These are phyloP conservation scores for Trichocladium uniseriatum DNA, from an alignment of 495 filamentous ascomycete species.

Conservation along the genomic window DNA sequence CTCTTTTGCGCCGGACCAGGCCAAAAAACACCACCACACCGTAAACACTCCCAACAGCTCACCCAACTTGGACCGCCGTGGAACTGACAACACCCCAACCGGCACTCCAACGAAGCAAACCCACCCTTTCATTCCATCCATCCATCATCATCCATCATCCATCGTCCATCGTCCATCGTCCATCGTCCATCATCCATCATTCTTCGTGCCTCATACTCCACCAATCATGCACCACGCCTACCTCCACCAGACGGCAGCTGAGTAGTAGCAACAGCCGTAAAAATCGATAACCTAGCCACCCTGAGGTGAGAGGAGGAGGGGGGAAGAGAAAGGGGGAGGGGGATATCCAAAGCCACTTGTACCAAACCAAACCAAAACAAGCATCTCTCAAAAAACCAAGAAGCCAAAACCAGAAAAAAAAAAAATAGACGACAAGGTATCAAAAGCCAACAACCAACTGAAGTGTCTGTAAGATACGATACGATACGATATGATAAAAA, in stretches of 20 bases:
- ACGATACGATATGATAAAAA: too few species aligned
- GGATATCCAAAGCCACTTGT: conserved; percentile 3
- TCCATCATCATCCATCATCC: not conserved
- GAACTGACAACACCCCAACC: not conserved
- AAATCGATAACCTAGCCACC: too few species aligned
- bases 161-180: not conserved
- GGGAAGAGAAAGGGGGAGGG: not conserved
- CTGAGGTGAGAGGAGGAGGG: not conserved
- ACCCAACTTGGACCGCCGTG: too few species aligned
- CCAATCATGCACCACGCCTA: conserved; percentile 9
- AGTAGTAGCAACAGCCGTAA: conserved; percentile 2
- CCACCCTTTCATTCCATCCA: conserved; percentile 4
- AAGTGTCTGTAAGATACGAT: not conserved
- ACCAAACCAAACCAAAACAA: not conserved
- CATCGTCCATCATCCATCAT: conserved; percentile 1
- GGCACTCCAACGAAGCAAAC: not conserved
- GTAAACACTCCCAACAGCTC: not conserved
- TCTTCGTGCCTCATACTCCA: conserved; percentile 11
- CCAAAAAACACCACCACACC: too few species aligned
- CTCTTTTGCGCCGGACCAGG: conserved; percentile 7
- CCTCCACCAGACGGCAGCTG: not conserved
- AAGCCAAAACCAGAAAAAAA: not conserved
- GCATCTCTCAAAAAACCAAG: not conserved
- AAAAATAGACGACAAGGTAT: conserved; percentile 27
- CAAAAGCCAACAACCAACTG: conserved; percentile 10